Base-by-base conservation (phyloP, 1,139 yeast genomes). In the Candida glucosophila region DNA sequence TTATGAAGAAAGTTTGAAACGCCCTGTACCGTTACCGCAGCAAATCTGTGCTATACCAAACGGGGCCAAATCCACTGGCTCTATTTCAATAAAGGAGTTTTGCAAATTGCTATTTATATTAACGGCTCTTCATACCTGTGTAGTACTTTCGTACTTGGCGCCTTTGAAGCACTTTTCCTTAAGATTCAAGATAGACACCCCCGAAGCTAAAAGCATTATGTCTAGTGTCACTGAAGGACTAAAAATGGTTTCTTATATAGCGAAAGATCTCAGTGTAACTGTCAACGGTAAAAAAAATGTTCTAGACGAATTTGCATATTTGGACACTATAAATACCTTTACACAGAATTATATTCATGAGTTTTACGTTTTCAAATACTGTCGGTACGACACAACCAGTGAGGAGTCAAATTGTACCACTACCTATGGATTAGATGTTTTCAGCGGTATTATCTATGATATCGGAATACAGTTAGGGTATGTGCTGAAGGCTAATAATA, bases 191-290 rank as follows among this genome's bases (percentile, higher is more conserved):
- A 64, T 58, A 16, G 50, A 52, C 23, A 51, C 69, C 1, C 41
- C 50, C 1, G 46, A 51, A 14, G 58, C 67, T 4, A 41, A 47
- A 24, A 44, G 51, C 12, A 52, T 65, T 12, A 40, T 66, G 12
- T 41, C 48, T 4, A 55, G 65, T 4, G 55, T 70, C 7, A 55
- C 65, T 29, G 76, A 71, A 32, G 68, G 72, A 11, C 47, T 74
- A 25, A 62, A 60, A 34, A 55, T 73, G 35, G 44, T 73, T 8
- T 66, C 80, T 1, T 73, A 67, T 37, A 49, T 75, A 30, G 77
- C 79, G 1, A 58, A 64, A 22, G 81, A 75, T 39, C 58, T 73
- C 25, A 58, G 58, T 25, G 42, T 49, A 10, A 42, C 65, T 52
- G 23, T 47, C 46, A 33, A 31, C 31, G 42, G 41, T 28, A 43